Percentiles rank a stretch among this genome's conserved stretches.
Conservation (phyloP, 352 stramenopile genomes). For the Globisporangium abappressorium region DNA sequence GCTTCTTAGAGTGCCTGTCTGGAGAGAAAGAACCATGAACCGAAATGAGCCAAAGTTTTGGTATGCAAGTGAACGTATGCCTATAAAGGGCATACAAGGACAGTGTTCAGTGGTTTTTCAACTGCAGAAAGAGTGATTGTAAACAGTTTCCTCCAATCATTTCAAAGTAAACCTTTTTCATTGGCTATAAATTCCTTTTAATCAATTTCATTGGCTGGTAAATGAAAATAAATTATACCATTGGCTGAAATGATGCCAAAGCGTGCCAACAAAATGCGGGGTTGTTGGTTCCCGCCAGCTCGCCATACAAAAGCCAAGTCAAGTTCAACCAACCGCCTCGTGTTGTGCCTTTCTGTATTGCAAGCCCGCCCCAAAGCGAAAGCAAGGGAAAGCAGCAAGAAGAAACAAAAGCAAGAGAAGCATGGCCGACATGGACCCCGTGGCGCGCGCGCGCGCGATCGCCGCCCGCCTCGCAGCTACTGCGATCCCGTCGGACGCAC, state of each 20-base stretch:
- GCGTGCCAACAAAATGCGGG: not conserved
- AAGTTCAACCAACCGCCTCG: not conserved
- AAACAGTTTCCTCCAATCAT: not conserved
- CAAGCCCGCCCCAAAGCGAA: not conserved
- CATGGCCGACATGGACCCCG: conserved; percentile 66
- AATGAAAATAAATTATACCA: not conserved
- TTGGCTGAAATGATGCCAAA: not conserved
- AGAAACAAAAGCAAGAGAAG: not conserved
- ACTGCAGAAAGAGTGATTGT: not conserved
- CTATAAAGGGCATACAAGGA: not conserved
- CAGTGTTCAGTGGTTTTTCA: too few relatives aligned
- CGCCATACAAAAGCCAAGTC: not conserved
- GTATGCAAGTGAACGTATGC: not conserved
- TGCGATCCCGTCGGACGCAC: conserved; percentile 61
- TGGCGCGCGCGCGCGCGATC: conserved; percentile 80
- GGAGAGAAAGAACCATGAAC: not conserved
- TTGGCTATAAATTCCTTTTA: not conserved
- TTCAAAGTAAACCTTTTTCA: too few relatives aligned
- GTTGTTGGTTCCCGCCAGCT: not conserved
- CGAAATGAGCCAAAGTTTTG: not conserved
- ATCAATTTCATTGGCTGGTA: not conserved
- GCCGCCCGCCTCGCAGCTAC: conserved; percentile 69
- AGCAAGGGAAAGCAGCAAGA: not conserved
- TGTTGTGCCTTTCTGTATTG: not conserved
- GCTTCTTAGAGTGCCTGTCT: not conserved